Evolutionary conservation across 2,329 filamentous ascomycete genomes (phyloP), one percentile per base, ranked within the genome.

Genomic region (Botrytis deweyae): DNA sequence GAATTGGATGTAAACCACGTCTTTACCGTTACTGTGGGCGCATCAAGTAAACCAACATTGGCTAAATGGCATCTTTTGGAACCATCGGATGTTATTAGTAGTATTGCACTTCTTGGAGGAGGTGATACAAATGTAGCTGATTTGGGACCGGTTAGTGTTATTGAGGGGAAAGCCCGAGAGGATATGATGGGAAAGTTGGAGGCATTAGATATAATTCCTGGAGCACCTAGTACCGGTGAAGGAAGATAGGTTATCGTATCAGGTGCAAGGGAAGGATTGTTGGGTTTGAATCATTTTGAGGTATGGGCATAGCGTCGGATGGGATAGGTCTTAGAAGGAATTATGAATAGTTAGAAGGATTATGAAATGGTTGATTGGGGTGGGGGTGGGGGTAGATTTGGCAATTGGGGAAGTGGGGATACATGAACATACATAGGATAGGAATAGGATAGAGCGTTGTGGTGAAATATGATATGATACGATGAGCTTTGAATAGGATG

Each of bases 1-100:
- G 86, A 75, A 87, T 87, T 80, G 80, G 87, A 82, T 80, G 83
- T 83, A 81, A 85, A 93, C 52, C 89, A 94, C 80, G 89, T 97
- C 76, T 98, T 97, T 83, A 93, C 94, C 2, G 93, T 97, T 62
- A 97, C 94, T 0, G 93, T 98, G 4, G 96, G 96, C 4, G 92
- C 94, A 8, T 96, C 92, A 83, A 95, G 92, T 72, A 98, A 98
- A 86, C 91, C 94, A 80, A 98, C 96, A 3, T 86, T 97, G 72
- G 96, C 96, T 25, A 91, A 90, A 78, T 98, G 93, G 91, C 95
- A 98, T 82, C 85, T 98, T 18, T 87, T 97, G 14, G 95, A 98
- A 82, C 94, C 96, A 0, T 86, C 90, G 74, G 95, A 98, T 82
- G 94, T 98, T 72, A 91, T 98, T 78, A 91, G 93, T 77, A 87